These are phyloP conservation scores for Juncus inflexus DNA, from an alignment of 176 grass and related monocot genomes.

Conservation along the genomic window DNA sequence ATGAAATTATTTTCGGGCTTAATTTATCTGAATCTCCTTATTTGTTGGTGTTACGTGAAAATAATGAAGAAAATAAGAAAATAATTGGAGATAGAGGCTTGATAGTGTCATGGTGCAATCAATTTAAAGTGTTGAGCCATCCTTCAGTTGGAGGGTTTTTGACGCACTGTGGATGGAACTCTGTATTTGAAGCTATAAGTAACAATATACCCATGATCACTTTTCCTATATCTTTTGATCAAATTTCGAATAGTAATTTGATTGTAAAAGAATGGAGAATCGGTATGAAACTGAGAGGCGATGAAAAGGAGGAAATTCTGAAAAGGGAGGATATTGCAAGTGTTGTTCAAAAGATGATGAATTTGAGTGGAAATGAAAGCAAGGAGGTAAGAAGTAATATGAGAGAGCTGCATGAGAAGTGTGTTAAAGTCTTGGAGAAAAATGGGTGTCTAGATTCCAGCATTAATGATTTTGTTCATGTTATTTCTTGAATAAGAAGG, in stretches of 20 bases:
- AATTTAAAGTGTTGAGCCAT: constrained; percentile 24
- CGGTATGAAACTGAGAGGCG: not conserved
- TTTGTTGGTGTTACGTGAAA: constrained; percentile 10
- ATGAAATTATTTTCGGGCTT: constrained; percentile 11
- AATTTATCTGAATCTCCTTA: constrained; percentile 8
- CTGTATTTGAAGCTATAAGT: constrained; percentile 17
- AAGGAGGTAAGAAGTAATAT: constrained; percentile 14
- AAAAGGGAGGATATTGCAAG: constrained; percentile 18
- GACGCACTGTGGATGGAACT: constrained; percentile 30
- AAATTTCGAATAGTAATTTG: constrained; percentile 28
- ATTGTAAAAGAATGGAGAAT: constrained; percentile 26
- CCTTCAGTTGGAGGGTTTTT: constrained; percentile 23
- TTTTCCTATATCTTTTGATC: constrained; percentile 26
- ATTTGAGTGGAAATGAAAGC: constrained; percentile 13
- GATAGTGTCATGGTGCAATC: constrained; percentile 27
- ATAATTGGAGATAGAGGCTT: constrained; percentile 12
- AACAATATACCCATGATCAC: constrained; percentile 16
- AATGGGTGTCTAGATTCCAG: not conserved
- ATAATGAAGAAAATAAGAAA: not conserved
- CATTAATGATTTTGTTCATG: too few relatives aligned
- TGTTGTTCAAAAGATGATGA: constrained; percentile 18
- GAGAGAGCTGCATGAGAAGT: constrained; percentile 23
- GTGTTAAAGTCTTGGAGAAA: not conserved
- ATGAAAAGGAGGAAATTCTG: not conserved
- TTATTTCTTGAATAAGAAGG: too few relatives aligned